Evolutionary conservation across 257 asterid species (phyloP).

Genomic region (Lycium barbarum): DNA sequence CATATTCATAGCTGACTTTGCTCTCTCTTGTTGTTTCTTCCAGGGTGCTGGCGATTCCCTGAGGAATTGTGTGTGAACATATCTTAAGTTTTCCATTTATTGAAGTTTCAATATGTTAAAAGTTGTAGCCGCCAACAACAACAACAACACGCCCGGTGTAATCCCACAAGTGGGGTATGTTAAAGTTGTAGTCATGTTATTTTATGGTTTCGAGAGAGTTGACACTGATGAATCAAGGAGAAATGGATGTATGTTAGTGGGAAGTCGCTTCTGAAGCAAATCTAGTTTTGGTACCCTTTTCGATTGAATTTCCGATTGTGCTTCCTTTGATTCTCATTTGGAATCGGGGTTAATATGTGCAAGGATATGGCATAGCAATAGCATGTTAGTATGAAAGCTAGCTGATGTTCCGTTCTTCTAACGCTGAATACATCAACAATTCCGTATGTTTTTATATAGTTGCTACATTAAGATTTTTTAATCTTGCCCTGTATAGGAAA

Average conservation of each 20-base stretch:
- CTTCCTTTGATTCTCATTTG: neutral
- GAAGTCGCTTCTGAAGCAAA: neutral
- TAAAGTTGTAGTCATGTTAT: neutral
- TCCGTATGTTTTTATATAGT: no score
- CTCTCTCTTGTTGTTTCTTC: conserved; percentile 80
- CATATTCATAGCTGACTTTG: conserved; percentile 88
- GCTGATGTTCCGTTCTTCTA: no score
- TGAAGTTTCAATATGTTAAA: conserved; percentile 21
- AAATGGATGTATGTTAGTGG: neutral
- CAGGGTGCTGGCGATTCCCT: conserved; percentile 97
- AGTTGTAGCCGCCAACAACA: neutral
- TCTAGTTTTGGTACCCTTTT: neutral
- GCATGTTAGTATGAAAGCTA: no score
- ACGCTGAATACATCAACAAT: no score
- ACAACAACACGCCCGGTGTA: no score
- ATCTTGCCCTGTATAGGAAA: no score
- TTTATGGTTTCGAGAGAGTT: neutral
- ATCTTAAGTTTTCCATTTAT: neutral
- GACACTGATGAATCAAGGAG: neutral
- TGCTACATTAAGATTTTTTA: no score
- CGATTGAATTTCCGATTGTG: neutral
- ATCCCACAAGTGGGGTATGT: neutral
- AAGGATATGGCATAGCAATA: neutral
- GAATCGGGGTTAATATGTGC: neutral
- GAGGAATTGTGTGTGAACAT: conserved; percentile 70